A percentile compares a stretch with the other conserved stretches of the same genome.
phyloP scores from a whole-genome alignment of 1,284 basidiomycete species.

The Ganoderma leucocontextum region DNA sequence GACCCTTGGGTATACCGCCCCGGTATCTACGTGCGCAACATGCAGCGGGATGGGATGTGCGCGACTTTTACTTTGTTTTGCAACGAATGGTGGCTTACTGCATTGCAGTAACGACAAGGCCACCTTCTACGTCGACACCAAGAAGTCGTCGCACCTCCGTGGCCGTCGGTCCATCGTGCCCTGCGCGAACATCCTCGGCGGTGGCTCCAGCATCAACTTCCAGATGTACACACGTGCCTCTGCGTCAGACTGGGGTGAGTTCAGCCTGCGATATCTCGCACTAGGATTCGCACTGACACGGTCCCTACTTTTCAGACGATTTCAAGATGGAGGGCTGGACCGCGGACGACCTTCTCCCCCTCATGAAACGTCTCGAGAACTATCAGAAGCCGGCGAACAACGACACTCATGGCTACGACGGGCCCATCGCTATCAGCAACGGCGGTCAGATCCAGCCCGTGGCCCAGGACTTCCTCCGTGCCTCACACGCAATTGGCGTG shows the following conservation, averaged over 20 bases:
- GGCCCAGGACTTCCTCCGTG: conserved; percentile 75
- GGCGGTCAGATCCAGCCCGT: conserved; percentile 67
- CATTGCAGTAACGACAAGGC: conserved; percentile 71
- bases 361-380: conserved; percentile 82
- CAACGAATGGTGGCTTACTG: not conserved
- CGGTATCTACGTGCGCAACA: conserved; percentile 73
- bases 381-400: conserved; percentile 72
- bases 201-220: conserved; percentile 68
- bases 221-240: conserved; percentile 80
- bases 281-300: conserved; percentile 3
- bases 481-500: conserved; percentile 66
- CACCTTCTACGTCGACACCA: conserved; percentile 72
- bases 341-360: conserved; percentile 68
- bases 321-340: conserved; percentile 79
- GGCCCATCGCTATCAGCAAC: conserved; percentile 76
- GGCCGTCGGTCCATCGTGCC: conserved; percentile 74
- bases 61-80: conserved; percentile 30
- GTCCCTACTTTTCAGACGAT: conserved; percentile 56
- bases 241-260: conserved; percentile 73
- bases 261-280: not conserved
- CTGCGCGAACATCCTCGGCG: conserved; percentile 74
- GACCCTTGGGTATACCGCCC: conserved; percentile 80
- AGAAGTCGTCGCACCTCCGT: conserved; percentile 63
- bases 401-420: conserved; percentile 72
- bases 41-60: conserved; percentile 73